These are phyloP conservation scores for Tylopilus vinaceipallidus DNA, from an alignment of 768 basidiomycete species.

Conservation along the genomic window DNA sequence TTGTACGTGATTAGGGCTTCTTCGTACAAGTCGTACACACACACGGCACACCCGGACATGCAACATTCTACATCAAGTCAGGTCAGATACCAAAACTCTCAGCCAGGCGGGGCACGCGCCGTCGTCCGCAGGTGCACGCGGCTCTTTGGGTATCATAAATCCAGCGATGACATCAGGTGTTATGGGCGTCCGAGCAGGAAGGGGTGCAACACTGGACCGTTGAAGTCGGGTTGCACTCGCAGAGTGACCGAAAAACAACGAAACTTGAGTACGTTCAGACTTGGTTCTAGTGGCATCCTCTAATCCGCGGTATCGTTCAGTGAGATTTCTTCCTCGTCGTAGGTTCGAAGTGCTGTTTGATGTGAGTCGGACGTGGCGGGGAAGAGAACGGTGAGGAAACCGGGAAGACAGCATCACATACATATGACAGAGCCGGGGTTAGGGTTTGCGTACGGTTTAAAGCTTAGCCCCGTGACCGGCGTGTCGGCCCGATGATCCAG, in stretches of 20 bases:
- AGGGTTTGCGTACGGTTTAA: too few relatives aligned
- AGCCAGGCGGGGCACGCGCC: slow-evolving; percentile 39
- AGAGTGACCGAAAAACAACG: slow-evolving; percentile 17
- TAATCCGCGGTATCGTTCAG: slow-evolving; percentile 52
- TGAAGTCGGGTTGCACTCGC: background rate
- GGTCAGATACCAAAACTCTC: background rate
- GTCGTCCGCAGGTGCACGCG: slow-evolving; percentile 62
- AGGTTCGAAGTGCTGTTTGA: background rate
- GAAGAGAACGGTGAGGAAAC: background rate
- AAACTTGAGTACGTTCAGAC: slow-evolving; percentile 34
- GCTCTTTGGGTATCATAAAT: slow-evolving; percentile 55
- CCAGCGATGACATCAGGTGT: slow-evolving; percentile 20
- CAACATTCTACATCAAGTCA: slow-evolving; percentile 68
- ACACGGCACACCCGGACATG: slow-evolving; percentile 93
- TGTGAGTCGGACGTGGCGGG: slow-evolving; percentile 4
- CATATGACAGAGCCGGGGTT: too few relatives aligned
- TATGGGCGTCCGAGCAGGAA: background rate
- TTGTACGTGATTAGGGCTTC: slow-evolving; percentile 67
- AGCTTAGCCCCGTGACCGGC: too few relatives aligned
- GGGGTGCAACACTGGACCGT: background rate
- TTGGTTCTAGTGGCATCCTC: slow-evolving; percentile 53
- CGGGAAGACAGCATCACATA: slow-evolving; percentile 21
- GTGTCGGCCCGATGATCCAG: too few relatives aligned
- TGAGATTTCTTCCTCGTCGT: slow-evolving; percentile 57
- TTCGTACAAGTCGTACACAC: slow-evolving; percentile 86